Base-by-base conservation (phyloP, 192 early-diverging fungal genomes). In the Backusella luteola region DNA sequence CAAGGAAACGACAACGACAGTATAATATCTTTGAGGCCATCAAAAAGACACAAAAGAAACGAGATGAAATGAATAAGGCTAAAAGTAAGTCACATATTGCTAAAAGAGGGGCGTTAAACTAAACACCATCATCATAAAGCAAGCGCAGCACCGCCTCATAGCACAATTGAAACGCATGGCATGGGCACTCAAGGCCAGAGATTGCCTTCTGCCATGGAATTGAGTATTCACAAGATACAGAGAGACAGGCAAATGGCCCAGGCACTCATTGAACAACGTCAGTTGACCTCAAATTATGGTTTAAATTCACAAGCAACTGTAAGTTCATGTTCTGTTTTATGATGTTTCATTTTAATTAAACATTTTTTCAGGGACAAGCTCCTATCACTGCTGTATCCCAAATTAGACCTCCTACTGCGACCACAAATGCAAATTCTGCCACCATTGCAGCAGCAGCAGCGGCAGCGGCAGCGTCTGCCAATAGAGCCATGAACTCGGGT, bases 21-120 rank as follows among this genome's bases (percentile, higher is more conserved):
- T 79, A 88, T 56, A 87, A 78, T 34, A 79, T 90, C 15, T 81
- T 89, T 36, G 91, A 91, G 67, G 86, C 87, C 4, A 92, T 92
- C 67, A 87, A 88, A 72, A 87, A 85, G 49, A 80, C 88, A 3
- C 78, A 83, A 72, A 88, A 87, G 77, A 92, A 89, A 66, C 82
- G 89, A 66, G 87, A 89, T 56, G 80, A 84, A 42, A 77, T 80
- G 11, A 77, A 79, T 42, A 81, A 85, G 26, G 69, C 75, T 69
- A 73, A 71, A 67, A 67, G 81, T 87, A 74, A 26, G 74, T 15
- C 6, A 53, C 5, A 21, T 26, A 3, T 23, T 56, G 9, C 15
- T 44, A 23, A 53, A 46, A 44, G 42, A 15, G 14, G 15, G 46
- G 17, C 32, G 32, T 32, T 19, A 1, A 6, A 6, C 1, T 49